phyloP scores from a whole-genome alignment of 768 basidiomycete genomes.

The Lactifluus piperatus region DNA sequence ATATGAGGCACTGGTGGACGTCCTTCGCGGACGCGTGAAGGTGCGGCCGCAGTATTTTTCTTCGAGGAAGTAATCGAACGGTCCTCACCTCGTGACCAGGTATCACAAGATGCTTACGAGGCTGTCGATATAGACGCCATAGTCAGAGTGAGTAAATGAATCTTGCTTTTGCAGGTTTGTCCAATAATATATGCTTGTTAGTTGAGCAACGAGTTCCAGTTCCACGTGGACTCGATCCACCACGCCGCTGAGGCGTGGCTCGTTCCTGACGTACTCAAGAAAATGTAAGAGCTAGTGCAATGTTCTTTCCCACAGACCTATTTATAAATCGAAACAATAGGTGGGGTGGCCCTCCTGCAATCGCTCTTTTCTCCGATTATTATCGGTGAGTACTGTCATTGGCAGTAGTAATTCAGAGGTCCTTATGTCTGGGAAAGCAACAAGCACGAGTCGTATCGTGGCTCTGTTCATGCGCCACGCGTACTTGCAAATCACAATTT shows the following conservation, averaged over 20 bases:
- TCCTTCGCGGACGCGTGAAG: constrained; percentile 82
- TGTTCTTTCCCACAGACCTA: not conserved
- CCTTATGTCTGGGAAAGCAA: constrained; percentile 30
- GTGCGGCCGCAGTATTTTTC: constrained; percentile 27
- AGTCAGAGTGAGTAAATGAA: constrained; percentile 44
- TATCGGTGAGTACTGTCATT: constrained; percentile 26
- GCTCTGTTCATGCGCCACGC: constrained; percentile 72
- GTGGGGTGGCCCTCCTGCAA: constrained; percentile 60
- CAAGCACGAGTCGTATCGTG: constrained; percentile 77
- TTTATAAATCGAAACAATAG: constrained; percentile 19
- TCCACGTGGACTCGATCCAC: constrained; percentile 69
- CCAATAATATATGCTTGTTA: constrained; percentile 23
- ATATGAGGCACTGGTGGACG: constrained; percentile 76
- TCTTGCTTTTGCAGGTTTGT: not conserved
- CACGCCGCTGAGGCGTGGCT: constrained; percentile 78
- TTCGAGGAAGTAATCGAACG: not conserved
- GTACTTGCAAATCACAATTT: constrained; percentile 62
- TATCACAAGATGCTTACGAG: constrained; percentile 63
- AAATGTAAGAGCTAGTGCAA: constrained; percentile 37
- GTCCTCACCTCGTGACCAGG: constrained; percentile 27
- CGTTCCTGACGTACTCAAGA: constrained; percentile 68
- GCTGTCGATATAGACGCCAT: constrained; percentile 68
- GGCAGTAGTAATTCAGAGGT: not conserved
- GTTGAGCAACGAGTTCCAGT: constrained; percentile 80
- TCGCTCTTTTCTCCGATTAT: constrained; percentile 68